A percentile compares a stretch with the other conserved stretches of the same genome.
phyloP scores from a whole-genome alignment of 768 basidiomycete genomes.

The Lyophyllum shimeji region DNA sequence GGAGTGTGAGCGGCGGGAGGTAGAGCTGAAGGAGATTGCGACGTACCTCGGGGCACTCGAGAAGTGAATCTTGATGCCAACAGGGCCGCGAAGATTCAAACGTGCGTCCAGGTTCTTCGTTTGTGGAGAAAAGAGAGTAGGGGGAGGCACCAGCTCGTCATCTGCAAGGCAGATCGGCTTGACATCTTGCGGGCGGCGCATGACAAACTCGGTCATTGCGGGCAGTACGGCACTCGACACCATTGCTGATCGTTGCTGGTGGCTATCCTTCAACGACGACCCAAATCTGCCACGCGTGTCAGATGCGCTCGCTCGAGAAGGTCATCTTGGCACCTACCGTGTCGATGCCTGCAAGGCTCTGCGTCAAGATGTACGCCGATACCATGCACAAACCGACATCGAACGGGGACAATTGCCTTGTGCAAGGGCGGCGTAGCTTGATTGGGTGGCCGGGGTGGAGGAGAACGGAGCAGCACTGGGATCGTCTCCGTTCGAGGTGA shows the following conservation, averaged over 20 bases:
- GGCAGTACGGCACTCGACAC: slow-evolving; percentile 3
- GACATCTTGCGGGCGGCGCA: slow-evolving; percentile 19
- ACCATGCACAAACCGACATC: slow-evolving; percentile 29
- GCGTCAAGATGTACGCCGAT: slow-evolving; percentile 28
- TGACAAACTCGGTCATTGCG: slow-evolving; percentile 20
- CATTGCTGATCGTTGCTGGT: slow-evolving; percentile 19
- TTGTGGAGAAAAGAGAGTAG: too few relatives aligned
- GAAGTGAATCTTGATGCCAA: not conserved
- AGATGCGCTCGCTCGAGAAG: slow-evolving; percentile 21
- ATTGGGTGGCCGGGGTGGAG: slow-evolving; percentile 21
- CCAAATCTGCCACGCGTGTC: slow-evolving; percentile 32
- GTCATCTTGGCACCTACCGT: slow-evolving; percentile 27
- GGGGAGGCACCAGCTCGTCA: too few relatives aligned
- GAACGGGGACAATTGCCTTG: slow-evolving; percentile 23
- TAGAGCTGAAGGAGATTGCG: not conserved
- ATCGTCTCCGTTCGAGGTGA: slow-evolving; percentile 30
- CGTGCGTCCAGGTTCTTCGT: not conserved
- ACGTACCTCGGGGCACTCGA: not conserved
- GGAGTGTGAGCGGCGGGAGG: not conserved
- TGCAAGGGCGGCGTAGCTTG: slow-evolving; percentile 25
- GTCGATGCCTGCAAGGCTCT: slow-evolving; percentile 27
- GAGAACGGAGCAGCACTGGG: slow-evolving; percentile 22
- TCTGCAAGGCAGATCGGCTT: too few relatives aligned
- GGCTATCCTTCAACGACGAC: slow-evolving; percentile 20
- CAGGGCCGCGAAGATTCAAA: not conserved